Percentiles rank a stretch among this genome's conserved stretches.
Evolutionary conservation across 106 monocot genomes (phyloP).

Genomic region (Chionographis japonica): DNA sequence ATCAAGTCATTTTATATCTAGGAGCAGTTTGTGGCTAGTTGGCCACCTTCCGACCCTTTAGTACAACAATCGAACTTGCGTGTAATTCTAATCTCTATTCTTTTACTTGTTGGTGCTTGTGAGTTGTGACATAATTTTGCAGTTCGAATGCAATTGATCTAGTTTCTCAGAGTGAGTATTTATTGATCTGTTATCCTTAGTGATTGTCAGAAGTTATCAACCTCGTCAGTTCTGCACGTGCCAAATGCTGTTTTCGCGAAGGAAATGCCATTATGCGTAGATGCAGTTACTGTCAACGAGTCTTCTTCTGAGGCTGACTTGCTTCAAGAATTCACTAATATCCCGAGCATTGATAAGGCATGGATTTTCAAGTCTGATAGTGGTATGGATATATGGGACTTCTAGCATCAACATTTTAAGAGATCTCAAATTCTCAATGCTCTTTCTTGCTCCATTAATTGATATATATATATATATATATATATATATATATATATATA

Average conservation of each 20-base stretch:
- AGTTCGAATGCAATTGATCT: too few relatives aligned
- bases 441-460: too few relatives aligned
- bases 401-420: not conserved
- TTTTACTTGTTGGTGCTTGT: too few relatives aligned
- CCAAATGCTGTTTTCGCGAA: conserved; percentile 23
- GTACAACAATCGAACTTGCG: too few relatives aligned
- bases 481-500: too few relatives aligned
- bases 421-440: not conserved
- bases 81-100: too few relatives aligned
- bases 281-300: conserved; percentile 39
- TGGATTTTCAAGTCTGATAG: conserved; percentile 74
- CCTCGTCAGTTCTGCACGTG: conserved; percentile 27
- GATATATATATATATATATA: too few relatives aligned
- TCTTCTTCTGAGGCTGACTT: conserved; percentile 68
- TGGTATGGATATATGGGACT: conserved; percentile 36
- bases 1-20: too few relatives aligned
- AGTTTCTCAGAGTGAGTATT: too few relatives aligned
- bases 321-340: conserved; percentile 70
- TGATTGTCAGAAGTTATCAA: not conserved
- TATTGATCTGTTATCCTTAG: not conserved
- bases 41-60: too few relatives aligned
- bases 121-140: too few relatives aligned
- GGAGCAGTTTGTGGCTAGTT: too few relatives aligned
- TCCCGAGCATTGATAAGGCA: conserved; percentile 65
- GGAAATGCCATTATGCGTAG: conserved; percentile 39